Evolutionary conservation across 805 yeast genomes (phyloP).

Genomic region (Torulaspora delbrueckii): DNA sequence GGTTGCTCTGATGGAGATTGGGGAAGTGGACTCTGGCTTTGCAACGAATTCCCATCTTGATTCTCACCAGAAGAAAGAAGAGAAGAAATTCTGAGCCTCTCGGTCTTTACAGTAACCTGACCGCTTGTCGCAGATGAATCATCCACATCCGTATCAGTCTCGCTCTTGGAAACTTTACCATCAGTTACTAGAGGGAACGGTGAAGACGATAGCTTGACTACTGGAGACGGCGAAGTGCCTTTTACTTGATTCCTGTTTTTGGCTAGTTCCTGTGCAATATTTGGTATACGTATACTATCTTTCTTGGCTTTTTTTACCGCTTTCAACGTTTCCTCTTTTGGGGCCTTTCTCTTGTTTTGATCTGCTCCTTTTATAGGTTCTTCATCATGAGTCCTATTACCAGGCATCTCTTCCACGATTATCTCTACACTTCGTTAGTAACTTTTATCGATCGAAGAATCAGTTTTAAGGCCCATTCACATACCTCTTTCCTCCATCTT

Average conservation of each 20-base stretch:
- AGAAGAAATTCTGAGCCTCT: constrained; percentile 20
- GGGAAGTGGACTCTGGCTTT: background rate
- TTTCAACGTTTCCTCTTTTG: constrained; percentile 7
- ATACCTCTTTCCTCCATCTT: constrained; percentile 7
- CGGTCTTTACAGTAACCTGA: constrained; percentile 4
- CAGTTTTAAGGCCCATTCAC: background rate
- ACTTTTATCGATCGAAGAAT: background rate
- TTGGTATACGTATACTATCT: constrained; percentile 20
- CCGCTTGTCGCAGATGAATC: background rate
- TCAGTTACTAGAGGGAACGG: constrained; percentile 6
- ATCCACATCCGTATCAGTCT: constrained; percentile 7
- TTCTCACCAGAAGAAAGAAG: constrained; percentile 16
- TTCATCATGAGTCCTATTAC: background rate
- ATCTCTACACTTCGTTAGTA: constrained; percentile 2
- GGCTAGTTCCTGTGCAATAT: constrained; percentile 34
- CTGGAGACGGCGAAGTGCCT: constrained; percentile 17
- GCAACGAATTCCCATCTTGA: background rate
- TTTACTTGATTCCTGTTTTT: constrained; percentile 28
- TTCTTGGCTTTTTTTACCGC: constrained; percentile 7
- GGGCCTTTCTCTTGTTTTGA: constrained; percentile 8
- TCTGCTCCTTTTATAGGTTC: constrained; percentile 1
- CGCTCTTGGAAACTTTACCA: constrained; percentile 6
- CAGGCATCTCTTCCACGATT: background rate
- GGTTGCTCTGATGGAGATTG: constrained; percentile 5
- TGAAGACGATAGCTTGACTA: constrained; percentile 11